Evolutionary conservation across 805 yeast species (phyloP).

Genomic region (Cyberlindnera meyerae): DNA sequence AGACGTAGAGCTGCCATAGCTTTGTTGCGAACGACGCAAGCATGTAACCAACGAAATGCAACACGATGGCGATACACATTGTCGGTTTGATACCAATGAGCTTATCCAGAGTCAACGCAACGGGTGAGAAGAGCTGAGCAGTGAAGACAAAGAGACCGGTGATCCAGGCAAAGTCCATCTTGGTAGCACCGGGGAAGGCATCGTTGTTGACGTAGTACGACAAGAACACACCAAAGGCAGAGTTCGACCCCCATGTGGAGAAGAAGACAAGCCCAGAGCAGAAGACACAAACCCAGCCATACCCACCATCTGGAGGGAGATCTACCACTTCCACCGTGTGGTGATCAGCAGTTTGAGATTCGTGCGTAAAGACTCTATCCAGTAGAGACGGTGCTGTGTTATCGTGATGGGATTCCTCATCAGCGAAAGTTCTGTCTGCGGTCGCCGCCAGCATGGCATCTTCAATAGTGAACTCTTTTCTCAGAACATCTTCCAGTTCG

Average conservation of each 20-base stretch:
- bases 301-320: constrained; percentile 54
- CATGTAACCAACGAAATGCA: constrained; percentile 50
- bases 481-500: constrained; percentile 1
- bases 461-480: constrained; percentile 9
- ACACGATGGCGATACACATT: constrained; percentile 42
- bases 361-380: constrained; percentile 1
- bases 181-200: constrained; percentile 48
- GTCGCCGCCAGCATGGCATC: constrained; percentile 4
- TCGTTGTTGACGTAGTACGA: constrained; percentile 48
- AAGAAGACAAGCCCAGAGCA: constrained; percentile 48
- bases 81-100: constrained; percentile 45
- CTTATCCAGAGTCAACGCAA: constrained; percentile 42
- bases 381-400: neutral
- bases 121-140: constrained; percentile 58
- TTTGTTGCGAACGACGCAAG: constrained; percentile 55
- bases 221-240: constrained; percentile 55
- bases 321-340: constrained; percentile 1
- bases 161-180: constrained; percentile 57
- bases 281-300: constrained; percentile 58
- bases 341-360: neutral
- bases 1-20: constrained; percentile 59
- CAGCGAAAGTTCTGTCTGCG: neutral
- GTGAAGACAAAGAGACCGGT: constrained; percentile 56
- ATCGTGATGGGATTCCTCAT: constrained; percentile 1
- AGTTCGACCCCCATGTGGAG: constrained; percentile 65